Base-by-base conservation (phyloP, 805 yeast genomes). In the Hagleromyces aurorensis region DNA sequence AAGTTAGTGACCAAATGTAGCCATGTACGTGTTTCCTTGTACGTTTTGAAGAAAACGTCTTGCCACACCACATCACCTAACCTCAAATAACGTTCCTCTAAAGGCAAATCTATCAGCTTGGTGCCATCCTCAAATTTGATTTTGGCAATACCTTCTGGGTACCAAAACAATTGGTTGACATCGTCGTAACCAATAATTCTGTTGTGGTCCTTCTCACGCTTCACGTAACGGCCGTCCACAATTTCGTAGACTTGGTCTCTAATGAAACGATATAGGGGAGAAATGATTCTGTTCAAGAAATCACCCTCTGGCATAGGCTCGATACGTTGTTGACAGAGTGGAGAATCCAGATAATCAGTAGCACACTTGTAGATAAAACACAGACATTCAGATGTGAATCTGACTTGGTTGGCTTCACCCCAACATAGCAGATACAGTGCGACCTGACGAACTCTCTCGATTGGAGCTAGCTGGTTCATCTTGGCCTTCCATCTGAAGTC, bases 141-240 rank as follows among this genome's bases (percentile, higher is more conserved):
- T 62, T 91, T 79, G 37, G 93, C 78, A 43, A 91, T 82, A 70
- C 98, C 99, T 65, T 93, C 97, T 27, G 97, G 96, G 64, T 93
- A 91, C 99, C 99, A 91, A 65, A 93, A 91, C 48, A 91, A 71
- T 69, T 91, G 99, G 62, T 91, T 91, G 38, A 91, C 94, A 68
- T 91, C 99, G 67, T 91, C 99, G 60, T 91, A 91, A 60, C 98
- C 93, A 50, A 82, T 71, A 41, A 82, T 65, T 43, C 75, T 65
- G 62, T 78, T 78, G 61, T 82, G 94, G 57, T 82, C 94, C 54
- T 65, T 76, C 65, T 82, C 91, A 64, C 94, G 78, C 59, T 81
- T 81, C 38, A 81, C 78, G 46, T 71, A 81, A 61, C 85, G 76
- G 37, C 91, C 91, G 46, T 81, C 85, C 40, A 72, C 70, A 45